Evolutionary conservation across 352 stramenopile species (phyloP).

Genomic region (Globisporangium perplexum): DNA sequence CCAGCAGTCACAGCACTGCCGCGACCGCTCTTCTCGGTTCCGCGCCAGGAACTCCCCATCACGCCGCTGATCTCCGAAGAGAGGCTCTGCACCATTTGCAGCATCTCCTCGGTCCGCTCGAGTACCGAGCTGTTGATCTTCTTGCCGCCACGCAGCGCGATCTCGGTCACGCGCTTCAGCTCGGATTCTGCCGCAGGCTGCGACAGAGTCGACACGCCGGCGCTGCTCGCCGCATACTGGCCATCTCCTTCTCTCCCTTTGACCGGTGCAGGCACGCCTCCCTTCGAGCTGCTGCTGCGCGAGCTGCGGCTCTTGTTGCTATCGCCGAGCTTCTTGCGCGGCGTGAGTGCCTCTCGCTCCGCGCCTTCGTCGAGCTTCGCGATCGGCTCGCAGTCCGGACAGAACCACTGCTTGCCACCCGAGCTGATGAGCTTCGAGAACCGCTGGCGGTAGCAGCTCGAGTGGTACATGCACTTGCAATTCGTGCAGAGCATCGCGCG

Average conservation of each 20-base stretch:
- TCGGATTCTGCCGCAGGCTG: slow-evolving; percentile 26
- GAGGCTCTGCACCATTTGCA: slow-evolving; percentile 51
- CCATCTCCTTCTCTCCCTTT: neutral
- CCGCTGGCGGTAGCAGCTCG: slow-evolving; percentile 78
- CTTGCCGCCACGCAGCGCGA: slow-evolving; percentile 59
- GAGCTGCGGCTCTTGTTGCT: slow-evolving; percentile 15
- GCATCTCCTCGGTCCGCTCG: slow-evolving; percentile 74
- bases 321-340: slow-evolving; percentile 32
- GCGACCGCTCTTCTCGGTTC: neutral
- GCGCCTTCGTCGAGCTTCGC: slow-evolving; percentile 16
- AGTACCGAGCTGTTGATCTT: slow-evolving; percentile 73
- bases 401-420: slow-evolving; percentile 72
- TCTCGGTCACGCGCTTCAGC: slow-evolving; percentile 61
- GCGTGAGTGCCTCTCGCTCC: slow-evolving; percentile 32
- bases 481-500: slow-evolving; percentile 70
- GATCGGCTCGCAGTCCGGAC: slow-evolving; percentile 64
- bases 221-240: slow-evolving; percentile 8
- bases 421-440: slow-evolving; percentile 61
- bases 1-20: neutral
- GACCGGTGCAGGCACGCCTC: slow-evolving; percentile 11
- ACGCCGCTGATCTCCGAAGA: slow-evolving; percentile 37
- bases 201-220: slow-evolving; percentile 1
- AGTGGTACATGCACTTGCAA: slow-evolving; percentile 85
- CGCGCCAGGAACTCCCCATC: slow-evolving; percentile 25
- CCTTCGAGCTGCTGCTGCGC: slow-evolving; percentile 7